Percentiles rank a stretch among this genome's conserved stretches.
These are phyloP conservation scores for Auricularia sp. DNA, from an alignment of 768 basidiomycete species.

Conservation along the genomic window DNA sequence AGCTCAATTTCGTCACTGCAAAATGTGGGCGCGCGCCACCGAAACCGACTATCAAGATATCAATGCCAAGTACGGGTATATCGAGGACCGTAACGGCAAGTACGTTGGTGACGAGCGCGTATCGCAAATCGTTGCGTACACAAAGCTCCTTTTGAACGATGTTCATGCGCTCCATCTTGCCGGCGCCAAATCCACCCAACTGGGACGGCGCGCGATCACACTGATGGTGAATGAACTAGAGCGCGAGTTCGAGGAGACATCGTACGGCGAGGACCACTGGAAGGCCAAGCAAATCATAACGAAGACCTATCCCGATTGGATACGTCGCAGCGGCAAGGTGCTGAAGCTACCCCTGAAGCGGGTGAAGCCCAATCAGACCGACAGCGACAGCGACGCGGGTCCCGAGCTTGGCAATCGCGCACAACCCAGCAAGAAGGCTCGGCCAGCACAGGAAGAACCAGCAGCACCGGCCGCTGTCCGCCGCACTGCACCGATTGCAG, in stretches of 20 bases:
- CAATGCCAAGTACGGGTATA: neutral
- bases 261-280: neutral
- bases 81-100: neutral
- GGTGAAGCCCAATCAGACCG: too few species aligned
- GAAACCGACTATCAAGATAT: neutral
- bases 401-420: too few species aligned
- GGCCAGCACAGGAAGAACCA: too few species aligned
- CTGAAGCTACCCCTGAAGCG: neutral
- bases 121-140: neutral
- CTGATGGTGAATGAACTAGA: neutral
- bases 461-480: too few species aligned
- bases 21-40: neutral
- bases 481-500: too few species aligned
- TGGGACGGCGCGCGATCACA: neutral
- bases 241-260: neutral
- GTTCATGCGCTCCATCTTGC: neutral
- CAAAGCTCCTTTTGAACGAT: neutral
- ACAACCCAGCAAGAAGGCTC: too few species aligned
- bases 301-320: neutral
- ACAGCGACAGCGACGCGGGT: too few species aligned
- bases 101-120: neutral
- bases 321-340: neutral
- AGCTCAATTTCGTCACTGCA: neutral
- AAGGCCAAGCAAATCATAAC: neutral
- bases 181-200: neutral